A percentile compares a stretch with the other conserved stretches of the same genome.
Evolutionary conservation across 495 filamentous ascomycete species (phyloP).

Genomic region (Opeltia flavorubescens): DNA sequence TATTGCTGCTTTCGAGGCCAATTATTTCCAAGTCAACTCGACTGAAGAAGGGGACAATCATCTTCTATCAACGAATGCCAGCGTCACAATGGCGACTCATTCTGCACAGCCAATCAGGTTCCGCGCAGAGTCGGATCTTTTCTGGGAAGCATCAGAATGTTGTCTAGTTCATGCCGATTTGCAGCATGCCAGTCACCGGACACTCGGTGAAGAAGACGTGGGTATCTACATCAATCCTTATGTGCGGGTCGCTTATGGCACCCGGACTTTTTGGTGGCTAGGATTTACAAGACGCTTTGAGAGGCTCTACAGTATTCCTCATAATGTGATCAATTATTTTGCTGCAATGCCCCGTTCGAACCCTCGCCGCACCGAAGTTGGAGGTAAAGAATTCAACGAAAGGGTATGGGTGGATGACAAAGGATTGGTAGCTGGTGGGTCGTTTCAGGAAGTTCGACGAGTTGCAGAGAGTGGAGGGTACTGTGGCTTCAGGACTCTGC

Average conservation of each 20-base stretch:
- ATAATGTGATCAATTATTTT: slow-evolving; percentile 38
- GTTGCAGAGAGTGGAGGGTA: slow-evolving; percentile 37
- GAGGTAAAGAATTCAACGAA: slow-evolving; percentile 39
- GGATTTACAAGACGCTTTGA: slow-evolving; percentile 43
- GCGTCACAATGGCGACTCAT: neutral
- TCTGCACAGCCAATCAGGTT: slow-evolving; percentile 41
- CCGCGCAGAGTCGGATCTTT: slow-evolving; percentile 46
- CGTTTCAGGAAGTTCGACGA: slow-evolving; percentile 28
- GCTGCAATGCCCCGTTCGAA: slow-evolving; percentile 42
- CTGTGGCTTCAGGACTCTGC: slow-evolving; percentile 41
- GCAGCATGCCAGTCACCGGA: slow-evolving; percentile 26
- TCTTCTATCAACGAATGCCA: neutral
- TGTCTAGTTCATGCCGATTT: slow-evolving; percentile 65
- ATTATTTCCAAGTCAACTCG: slow-evolving; percentile 36
- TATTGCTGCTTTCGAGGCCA: slow-evolving; percentile 65
- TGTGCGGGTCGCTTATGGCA: slow-evolving; percentile 52
- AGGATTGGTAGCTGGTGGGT: slow-evolving; percentile 20
- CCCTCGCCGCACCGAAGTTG: slow-evolving; percentile 38
- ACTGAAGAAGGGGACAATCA: neutral
- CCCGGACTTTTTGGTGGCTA: slow-evolving; percentile 39
- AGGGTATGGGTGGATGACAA: slow-evolving; percentile 35
- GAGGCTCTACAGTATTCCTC: slow-evolving; percentile 38
- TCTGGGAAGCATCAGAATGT: slow-evolving; percentile 69
- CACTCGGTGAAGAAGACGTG: slow-evolving; percentile 29
- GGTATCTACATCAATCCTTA: slow-evolving; percentile 61